phyloP scores from a whole-genome alignment of 2,329 filamentous ascomycete species.

The Microcera coccophila region DNA sequence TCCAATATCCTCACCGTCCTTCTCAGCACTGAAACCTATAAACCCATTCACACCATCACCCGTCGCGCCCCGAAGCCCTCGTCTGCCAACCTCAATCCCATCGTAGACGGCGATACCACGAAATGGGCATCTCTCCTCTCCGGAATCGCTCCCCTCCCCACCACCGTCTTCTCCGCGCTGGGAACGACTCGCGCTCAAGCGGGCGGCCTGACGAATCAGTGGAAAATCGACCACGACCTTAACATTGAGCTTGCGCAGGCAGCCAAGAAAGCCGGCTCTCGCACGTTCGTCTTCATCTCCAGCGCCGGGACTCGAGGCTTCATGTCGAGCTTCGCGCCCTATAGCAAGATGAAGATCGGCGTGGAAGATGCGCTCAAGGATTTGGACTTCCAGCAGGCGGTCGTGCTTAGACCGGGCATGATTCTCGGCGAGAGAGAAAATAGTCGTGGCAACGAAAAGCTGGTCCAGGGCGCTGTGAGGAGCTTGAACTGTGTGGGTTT shows the following conservation, averaged over 20 bases:
- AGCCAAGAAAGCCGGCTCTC: conserved; percentile 67
- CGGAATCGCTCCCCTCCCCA: conserved; percentile 51
- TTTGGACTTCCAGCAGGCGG: conserved; percentile 70
- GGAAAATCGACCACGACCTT: conserved; percentile 83
- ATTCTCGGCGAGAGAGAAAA: conserved; percentile 69
- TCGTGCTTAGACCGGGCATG: conserved; percentile 70
- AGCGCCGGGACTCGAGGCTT: conserved; percentile 46
- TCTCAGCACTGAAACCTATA: conserved; percentile 50
- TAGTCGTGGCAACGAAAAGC: conserved; percentile 54
- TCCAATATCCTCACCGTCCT: conserved; percentile 68
- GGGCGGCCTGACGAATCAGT: conserved; percentile 73
- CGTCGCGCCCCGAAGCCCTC: conserved; percentile 58
- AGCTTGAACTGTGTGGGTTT: conserved; percentile 53
- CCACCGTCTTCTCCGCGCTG: conserved; percentile 70
- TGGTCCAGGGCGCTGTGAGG: conserved; percentile 53
- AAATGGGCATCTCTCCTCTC: conserved; percentile 64
- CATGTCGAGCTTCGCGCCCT: conserved; percentile 41
- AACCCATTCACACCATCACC: conserved; percentile 59
- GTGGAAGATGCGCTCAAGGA: conserved; percentile 73
- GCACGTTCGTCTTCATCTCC: conserved; percentile 75
- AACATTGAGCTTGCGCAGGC: conserved; percentile 74
- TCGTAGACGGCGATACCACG: conserved; percentile 63
- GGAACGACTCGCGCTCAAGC: conserved; percentile 75
- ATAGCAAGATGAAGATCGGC: conserved; percentile 76
- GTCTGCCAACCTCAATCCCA: conserved; percentile 56